phyloP scores from a whole-genome alignment of 129 eudicot genomes.

The Artemisia argyi region DNA sequence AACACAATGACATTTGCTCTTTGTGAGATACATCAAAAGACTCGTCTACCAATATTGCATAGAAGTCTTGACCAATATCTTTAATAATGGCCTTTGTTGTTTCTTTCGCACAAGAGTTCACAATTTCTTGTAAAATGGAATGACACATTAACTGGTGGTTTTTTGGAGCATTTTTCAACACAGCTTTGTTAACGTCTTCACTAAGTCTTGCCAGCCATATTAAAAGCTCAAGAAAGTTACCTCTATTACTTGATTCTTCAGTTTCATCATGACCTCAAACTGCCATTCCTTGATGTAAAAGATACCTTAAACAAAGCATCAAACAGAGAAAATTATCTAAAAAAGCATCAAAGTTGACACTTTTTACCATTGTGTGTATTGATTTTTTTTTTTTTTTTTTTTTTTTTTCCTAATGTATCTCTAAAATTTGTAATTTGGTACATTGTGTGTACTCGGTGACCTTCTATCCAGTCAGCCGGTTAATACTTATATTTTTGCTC shows the following conservation, averaged over 20 bases:
- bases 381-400: too few relatives aligned
- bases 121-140: background rate
- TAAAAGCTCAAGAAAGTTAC: conserved; percentile 9
- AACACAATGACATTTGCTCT: too few relatives aligned
- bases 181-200: background rate
- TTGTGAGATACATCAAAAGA: too few relatives aligned
- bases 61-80: background rate
- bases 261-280: background rate
- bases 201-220: background rate
- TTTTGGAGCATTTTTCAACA: background rate
- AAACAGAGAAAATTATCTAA: too few relatives aligned
- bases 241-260: background rate
- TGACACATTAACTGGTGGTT: background rate
- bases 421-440: too few relatives aligned
- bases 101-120: conserved; percentile 1
- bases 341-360: too few relatives aligned
- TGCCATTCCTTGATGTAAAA: background rate
- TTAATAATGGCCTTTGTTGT: background rate
- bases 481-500: too few relatives aligned
- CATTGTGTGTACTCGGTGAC: too few relatives aligned
- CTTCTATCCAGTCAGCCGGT: too few relatives aligned
- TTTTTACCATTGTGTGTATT: too few relatives aligned
- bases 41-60: background rate
- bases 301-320: background rate
- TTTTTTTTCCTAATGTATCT: too few relatives aligned